phyloP scores from a whole-genome alignment of 768 basidiomycete genomes.

The Boletus patriciae region DNA sequence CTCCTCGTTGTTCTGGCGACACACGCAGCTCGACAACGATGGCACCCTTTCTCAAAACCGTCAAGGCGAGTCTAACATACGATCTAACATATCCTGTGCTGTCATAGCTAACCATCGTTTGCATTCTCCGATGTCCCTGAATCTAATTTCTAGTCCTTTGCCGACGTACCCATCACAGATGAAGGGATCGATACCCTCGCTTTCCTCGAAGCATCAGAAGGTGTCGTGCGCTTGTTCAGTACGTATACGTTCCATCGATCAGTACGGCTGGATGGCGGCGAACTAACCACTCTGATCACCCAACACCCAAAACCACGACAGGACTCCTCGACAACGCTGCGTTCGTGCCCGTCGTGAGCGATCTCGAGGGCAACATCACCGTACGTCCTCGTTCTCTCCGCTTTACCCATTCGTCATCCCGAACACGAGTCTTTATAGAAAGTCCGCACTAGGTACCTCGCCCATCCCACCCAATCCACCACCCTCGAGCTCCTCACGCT shows the following conservation, averaged over 20 bases:
- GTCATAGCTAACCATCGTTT: background rate
- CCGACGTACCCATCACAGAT: slow-evolving; percentile 83
- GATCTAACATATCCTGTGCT: rapidly evolving
- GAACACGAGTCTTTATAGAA: slow-evolving; percentile 54
- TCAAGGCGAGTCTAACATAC: slow-evolving; percentile 48
- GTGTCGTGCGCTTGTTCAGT: slow-evolving; percentile 92
- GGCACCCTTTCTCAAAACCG: slow-evolving; percentile 74
- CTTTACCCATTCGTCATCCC: background rate
- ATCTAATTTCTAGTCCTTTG: slow-evolving; percentile 68
- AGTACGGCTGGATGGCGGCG: background rate
- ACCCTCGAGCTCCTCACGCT: slow-evolving; percentile 84
- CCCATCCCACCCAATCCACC: slow-evolving; percentile 57
- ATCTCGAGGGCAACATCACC: slow-evolving; percentile 88
- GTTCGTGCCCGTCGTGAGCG: slow-evolving; percentile 79
- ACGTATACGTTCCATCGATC: slow-evolving; percentile 22
- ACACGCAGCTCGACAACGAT: slow-evolving; percentile 38
- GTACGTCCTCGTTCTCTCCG: slow-evolving; percentile 44
- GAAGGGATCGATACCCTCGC: slow-evolving; percentile 83
- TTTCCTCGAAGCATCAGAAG: slow-evolving; percentile 88
- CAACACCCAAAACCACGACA: slow-evolving; percentile 1
- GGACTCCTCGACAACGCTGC: slow-evolving; percentile 43
- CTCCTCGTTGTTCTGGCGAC: background rate
- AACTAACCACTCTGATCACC: background rate
- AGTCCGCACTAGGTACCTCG: slow-evolving; percentile 78
- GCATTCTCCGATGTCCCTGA: background rate